Percentiles rank a stretch among this genome's conserved stretches.
phyloP scores from a whole-genome alignment of 2,329 filamentous ascomycete species.

The Aspergillus sergii region DNA sequence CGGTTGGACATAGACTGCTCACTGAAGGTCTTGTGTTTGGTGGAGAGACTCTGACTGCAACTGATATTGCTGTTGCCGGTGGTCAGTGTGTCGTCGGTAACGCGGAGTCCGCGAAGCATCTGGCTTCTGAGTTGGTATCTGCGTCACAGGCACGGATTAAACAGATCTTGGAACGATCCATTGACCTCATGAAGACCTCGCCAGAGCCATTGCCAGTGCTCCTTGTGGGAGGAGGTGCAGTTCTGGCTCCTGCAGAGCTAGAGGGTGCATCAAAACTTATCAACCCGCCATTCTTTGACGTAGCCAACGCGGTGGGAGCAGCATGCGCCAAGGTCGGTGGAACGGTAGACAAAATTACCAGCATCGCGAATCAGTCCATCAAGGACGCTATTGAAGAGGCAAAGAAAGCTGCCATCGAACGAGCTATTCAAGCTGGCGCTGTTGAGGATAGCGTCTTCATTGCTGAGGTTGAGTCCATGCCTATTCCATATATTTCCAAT shows the following conservation, averaged over 20 bases:
- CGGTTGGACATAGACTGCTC: slow-evolving; percentile 61
- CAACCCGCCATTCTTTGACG: slow-evolving; percentile 35
- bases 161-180: background rate
- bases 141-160: background rate
- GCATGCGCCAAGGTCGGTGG: slow-evolving; percentile 62
- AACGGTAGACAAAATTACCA: background rate
- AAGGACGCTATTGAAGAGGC: background rate
- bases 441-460: slow-evolving; percentile 40
- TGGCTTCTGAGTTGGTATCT: background rate
- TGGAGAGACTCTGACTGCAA: slow-evolving; percentile 60
- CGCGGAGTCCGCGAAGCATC: background rate
- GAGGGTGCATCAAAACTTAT: background rate
- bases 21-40: slow-evolving; percentile 60
- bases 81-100: background rate
- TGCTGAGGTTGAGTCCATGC: slow-evolving; percentile 40
- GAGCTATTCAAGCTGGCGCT: slow-evolving; percentile 26
- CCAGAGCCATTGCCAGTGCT: slow-evolving; percentile 43
- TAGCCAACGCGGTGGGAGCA: slow-evolving; percentile 68
- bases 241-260: background rate
- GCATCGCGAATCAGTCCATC: background rate
- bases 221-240: slow-evolving; percentile 63
- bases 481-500: slow-evolving; percentile 39
- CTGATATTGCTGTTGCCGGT: slow-evolving; percentile 53
- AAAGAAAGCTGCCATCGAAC: background rate
- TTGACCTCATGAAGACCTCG: background rate